Evolutionary conservation across 306 rosid species (phyloP), one percentile per base, ranked within the genome.

Genomic region (Vigna hirtella): DNA sequence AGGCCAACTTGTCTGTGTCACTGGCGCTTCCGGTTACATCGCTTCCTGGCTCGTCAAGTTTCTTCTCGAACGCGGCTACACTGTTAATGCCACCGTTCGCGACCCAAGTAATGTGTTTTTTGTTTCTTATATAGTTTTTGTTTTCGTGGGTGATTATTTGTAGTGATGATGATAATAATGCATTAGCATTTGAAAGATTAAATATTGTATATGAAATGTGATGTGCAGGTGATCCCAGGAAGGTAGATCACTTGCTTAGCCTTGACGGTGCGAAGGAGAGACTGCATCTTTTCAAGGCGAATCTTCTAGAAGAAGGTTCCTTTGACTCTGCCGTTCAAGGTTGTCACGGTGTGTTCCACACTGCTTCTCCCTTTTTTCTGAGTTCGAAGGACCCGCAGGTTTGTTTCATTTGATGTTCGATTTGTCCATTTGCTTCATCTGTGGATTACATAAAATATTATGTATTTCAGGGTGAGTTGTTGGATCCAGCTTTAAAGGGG

Each of bases 191-290:
- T 40, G 9, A 1, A 8, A 9, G 3, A 40, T 40, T 40, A 2
- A 59, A 12, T 12, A 30, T 14, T 30, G 43, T 16, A 58, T 12
- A 28, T 3, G 28, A 15, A 12, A 13, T 65, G 50, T 66, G 2
- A 9, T 18, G 77, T 8, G 43, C 72, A 87, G 88, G 36, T 69
- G 75, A 85, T 77, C 66, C 74, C 9, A 69, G 56, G 49, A 87
- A 85, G 76, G 74, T 69, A 1, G 50, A 68, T 7, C 88, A 87
- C 76, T 77, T 82, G 59, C 34, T 85, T 24, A 13, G 66, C 32
- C 83, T 87, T 1, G 88, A 87, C 7, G 91, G 89, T 40, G 91
- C 91, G 2, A 79, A 81, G 18, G 89, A 85, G 49, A 81, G 91
- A 51, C 36, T 88, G 78, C 85, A 63, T 8, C 52, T 85, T 32